phyloP scores from a whole-genome alignment of 2,329 filamentous ascomycete genomes.

The Colletotrichum theobromicola region DNA sequence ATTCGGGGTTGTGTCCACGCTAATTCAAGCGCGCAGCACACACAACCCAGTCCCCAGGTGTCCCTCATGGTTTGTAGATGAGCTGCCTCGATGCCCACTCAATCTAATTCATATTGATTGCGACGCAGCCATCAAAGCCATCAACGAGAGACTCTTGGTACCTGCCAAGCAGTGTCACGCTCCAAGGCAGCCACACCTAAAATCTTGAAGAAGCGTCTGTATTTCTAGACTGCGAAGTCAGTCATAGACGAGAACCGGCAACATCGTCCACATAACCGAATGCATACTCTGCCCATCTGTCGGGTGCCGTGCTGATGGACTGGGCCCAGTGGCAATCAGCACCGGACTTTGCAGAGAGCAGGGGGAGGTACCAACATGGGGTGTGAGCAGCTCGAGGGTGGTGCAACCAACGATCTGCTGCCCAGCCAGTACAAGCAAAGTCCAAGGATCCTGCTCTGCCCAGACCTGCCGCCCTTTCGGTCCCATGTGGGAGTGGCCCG shows the following conservation, averaged over 20 bases:
- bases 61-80: neutral
- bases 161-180: constrained; percentile 1
- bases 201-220: neutral
- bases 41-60: neutral
- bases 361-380: neutral
- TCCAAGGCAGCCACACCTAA: neutral
- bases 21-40: neutral
- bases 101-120: neutral
- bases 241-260: neutral
- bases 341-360: neutral
- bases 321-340: constrained; percentile 1
- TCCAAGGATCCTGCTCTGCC: neutral
- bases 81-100: neutral
- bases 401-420: constrained; percentile 13
- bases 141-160: neutral
- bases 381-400: neutral
- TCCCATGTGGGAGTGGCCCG: constrained; percentile 10
- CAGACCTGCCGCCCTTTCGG: constrained; percentile 17
- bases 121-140: constrained; percentile 1
- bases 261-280: neutral
- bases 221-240: neutral
- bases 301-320: constrained; percentile 1
- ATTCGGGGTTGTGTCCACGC: neutral
- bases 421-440: constrained; percentile 10
- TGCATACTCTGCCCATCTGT: neutral